Evolutionary conservation across 345 rosid genomes (phyloP), one percentile per base, ranked within the genome.

Genomic region (Euphorbia peplus): DNA sequence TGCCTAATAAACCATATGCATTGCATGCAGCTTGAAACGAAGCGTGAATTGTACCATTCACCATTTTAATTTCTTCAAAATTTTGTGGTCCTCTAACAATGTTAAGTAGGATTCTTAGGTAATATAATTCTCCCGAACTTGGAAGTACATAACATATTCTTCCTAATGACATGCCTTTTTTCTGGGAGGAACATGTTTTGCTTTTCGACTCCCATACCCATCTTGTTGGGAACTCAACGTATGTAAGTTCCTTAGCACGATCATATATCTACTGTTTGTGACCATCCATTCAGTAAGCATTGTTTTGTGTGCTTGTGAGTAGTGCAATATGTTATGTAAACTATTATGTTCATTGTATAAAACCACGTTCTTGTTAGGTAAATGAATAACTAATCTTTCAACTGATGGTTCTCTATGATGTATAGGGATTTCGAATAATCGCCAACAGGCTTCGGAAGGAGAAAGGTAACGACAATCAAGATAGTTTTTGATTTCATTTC

Each of bases 31-130:
- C 5, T 47, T 35, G 32, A 10, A 12, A 69, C 1, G 24, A 30
- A 0, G 14, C 0, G 12, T 60, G 22, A 0, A 30, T 0, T 5
- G 30, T 5, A 0, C 4, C 46, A 1, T 32, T 6, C 0, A 60
- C 41, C 0, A 14, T 60, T 32, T 25, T 60, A 35, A 60, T 4
- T 3, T 30, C 22, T 0, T 60, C 25, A 60, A 30, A 60, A 5
- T 6, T 30, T 15, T 0, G 29, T 0, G 66, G 37, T 0, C 66
- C 58, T 0, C 29, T 59, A 1, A 69, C 32, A 5, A 30, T 11
- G 50, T 48, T 69, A 19, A 69, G 16, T 0, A 59, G 15, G 22
- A 69, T 10, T 1, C 48, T 1, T 0, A 60, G 3, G 8, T 46
- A 69, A 19, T 19, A 69, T 1, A 44, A 2, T 3, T 69, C 47